Conservation (phyloP, 257 asterid species). For the Solanum bukasovii region DNA sequence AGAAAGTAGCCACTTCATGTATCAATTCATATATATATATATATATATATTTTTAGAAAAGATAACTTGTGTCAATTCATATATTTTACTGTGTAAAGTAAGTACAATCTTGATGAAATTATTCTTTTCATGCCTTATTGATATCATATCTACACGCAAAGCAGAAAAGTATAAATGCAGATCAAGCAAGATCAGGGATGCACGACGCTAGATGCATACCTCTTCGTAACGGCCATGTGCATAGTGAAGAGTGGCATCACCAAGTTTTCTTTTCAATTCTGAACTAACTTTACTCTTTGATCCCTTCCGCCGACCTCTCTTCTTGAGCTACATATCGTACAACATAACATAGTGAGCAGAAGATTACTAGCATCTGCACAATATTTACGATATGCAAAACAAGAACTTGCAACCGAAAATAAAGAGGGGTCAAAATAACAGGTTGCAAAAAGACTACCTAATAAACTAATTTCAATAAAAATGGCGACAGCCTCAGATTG, state of each 20-base stretch:
- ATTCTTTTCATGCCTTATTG: neutral
- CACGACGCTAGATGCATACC: slow-evolving; percentile 23
- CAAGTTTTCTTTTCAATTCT: slow-evolving; percentile 60
- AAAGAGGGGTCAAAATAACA: neutral
- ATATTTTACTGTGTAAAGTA: neutral
- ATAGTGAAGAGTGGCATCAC: slow-evolving; percentile 70
- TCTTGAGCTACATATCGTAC: slow-evolving; percentile 25
- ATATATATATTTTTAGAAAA: too few relatives aligned
- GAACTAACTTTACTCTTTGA: slow-evolving; percentile 43
- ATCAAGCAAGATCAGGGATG: neutral
- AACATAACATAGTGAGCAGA: neutral
- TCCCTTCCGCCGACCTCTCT: slow-evolving; percentile 63
- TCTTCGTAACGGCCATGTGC: slow-evolving; percentile 58
- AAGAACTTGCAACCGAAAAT: neutral
- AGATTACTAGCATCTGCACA: neutral
- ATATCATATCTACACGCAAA: neutral
- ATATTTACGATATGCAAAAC: neutral
- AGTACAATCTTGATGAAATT: neutral
- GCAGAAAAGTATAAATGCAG: neutral
- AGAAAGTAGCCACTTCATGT: neutral
- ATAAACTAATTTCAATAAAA: neutral
- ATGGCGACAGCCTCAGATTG: neutral
- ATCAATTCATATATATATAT: neutral
- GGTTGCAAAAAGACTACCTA: neutral
- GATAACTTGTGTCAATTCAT: neutral